Conservation (phyloP, 164 flowering plant genomes). For the Chimonanthus salicifolius region DNA sequence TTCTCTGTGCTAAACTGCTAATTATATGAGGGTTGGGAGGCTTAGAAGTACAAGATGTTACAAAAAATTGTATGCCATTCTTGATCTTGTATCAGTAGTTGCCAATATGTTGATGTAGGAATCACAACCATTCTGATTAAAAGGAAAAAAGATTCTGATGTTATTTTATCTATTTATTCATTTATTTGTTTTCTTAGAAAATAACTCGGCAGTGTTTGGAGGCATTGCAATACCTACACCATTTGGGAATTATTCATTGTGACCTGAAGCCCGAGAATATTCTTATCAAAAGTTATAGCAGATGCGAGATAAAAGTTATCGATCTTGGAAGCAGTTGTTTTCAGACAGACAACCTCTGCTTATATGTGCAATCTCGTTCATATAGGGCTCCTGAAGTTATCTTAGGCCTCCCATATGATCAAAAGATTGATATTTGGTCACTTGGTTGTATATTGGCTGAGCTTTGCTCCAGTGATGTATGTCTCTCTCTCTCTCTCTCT, state of each 20-base stretch:
- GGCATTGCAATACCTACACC: slow-evolving; percentile 74
- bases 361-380: slow-evolving; percentile 95
- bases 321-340: slow-evolving; percentile 99
- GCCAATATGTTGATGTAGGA: neutral
- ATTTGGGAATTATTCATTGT: slow-evolving; percentile 83
- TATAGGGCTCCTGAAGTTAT: slow-evolving; percentile 98
- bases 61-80: neutral
- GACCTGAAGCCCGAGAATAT: slow-evolving; percentile 95
- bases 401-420: slow-evolving; percentile 77
- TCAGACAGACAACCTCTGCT: slow-evolving; percentile 68
- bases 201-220: slow-evolving; percentile 86
- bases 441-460: slow-evolving; percentile 95
- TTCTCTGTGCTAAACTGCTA: neutral
- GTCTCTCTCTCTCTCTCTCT: slow-evolving; percentile 5
- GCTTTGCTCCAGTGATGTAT: slow-evolving; percentile 84
- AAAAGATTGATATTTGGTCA: slow-evolving; percentile 92
- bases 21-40: neutral
- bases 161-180: neutral
- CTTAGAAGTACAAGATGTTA: neutral
- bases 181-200: slow-evolving; percentile 34
- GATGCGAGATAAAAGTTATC: slow-evolving; percentile 82
- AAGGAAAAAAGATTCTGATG: neutral
- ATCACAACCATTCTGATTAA: neutral
- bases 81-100: neutral
- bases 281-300: slow-evolving; percentile 82